A percentile compares a stretch with the other conserved stretches of the same genome.
Conservation (phyloP, 306 rosid genomes). For the Albizia julibrissin region DNA sequence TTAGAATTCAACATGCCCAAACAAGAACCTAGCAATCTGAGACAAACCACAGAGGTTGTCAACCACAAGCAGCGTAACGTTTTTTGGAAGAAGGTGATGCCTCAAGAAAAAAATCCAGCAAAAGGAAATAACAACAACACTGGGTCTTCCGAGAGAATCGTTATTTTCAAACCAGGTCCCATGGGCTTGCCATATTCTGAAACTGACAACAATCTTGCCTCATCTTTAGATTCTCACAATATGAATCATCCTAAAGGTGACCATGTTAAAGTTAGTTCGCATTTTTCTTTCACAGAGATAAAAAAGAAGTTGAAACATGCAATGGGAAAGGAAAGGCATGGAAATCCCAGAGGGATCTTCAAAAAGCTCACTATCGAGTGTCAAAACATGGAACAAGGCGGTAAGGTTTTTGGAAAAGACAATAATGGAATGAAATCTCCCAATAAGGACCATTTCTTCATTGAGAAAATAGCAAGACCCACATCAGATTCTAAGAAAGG, state of each 20-base stretch:
- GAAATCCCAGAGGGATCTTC: constrained; percentile 40
- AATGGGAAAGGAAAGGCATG: constrained; percentile 79
- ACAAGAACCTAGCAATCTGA: constrained; percentile 43
- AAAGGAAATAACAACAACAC: constrained; percentile 41
- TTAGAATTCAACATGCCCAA: constrained; percentile 50
- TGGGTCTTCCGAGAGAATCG: constrained; percentile 71
- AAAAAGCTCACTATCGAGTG: constrained; percentile 25
- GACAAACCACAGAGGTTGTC: constrained; percentile 56
- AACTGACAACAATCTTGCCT: constrained; percentile 38
- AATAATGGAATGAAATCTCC: constrained; percentile 65
- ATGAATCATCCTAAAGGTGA: constrained; percentile 44
- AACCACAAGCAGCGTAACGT: constrained; percentile 58
- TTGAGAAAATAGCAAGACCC: constrained; percentile 74
- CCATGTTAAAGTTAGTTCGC: constrained; percentile 57
- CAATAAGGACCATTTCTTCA: constrained; percentile 67
- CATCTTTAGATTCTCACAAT: constrained; percentile 44
- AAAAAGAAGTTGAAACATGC: constrained; percentile 81
- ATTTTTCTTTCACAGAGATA: constrained; percentile 77
- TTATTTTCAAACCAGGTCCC: constrained; percentile 76
- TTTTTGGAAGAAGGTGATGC: constrained; percentile 70
- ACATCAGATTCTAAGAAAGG: constrained; percentile 49
- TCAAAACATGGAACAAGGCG: constrained; percentile 28
- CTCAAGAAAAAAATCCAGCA: constrained; percentile 49
- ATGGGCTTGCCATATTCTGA: constrained; percentile 45
- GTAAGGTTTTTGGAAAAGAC: constrained; percentile 48